These are phyloP conservation scores for Botryobasidium botryosum DNA, from an alignment of 768 basidiomycete genomes.

Conservation along the genomic window DNA sequence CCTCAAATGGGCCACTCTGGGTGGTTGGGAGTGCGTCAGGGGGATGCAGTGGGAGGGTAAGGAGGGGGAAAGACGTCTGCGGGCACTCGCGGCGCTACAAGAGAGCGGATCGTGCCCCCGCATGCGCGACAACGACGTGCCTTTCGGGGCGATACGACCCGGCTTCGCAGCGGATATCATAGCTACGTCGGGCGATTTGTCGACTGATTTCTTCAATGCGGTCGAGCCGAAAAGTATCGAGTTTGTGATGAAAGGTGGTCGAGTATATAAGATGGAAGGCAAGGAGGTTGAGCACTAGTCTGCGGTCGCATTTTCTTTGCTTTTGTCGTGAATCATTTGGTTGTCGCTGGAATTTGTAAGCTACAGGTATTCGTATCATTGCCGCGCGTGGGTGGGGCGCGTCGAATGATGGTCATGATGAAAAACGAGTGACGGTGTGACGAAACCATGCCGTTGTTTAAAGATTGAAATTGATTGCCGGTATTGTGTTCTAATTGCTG, in stretches of 20 bases:
- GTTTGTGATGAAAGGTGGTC: slow-evolving; percentile 45
- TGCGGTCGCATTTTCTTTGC: background rate
- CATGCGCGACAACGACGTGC: slow-evolving; percentile 33
- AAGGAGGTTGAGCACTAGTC: background rate
- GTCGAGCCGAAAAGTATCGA: slow-evolving; percentile 29
- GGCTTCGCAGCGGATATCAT: slow-evolving; percentile 42
- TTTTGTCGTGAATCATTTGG: background rate
- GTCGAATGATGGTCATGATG: too few species aligned
- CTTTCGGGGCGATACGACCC: slow-evolving; percentile 34
- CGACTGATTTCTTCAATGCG: slow-evolving; percentile 27
- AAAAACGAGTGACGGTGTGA: too few species aligned
- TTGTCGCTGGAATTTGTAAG: too few species aligned
- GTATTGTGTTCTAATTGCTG: too few species aligned
- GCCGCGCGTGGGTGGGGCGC: too few species aligned
- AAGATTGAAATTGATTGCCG: too few species aligned
- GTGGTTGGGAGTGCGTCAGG: slow-evolving; percentile 40
- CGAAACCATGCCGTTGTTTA: too few species aligned
- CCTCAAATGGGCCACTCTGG: slow-evolving; percentile 40
- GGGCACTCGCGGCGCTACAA: slow-evolving; percentile 14
- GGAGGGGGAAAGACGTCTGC: slow-evolving; percentile 17
- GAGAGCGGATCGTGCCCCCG: slow-evolving; percentile 10
- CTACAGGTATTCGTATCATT: too few species aligned
- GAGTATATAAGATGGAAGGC: slow-evolving; percentile 28
- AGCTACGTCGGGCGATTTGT: slow-evolving; percentile 24
- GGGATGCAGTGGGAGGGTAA: slow-evolving; percentile 21